Evolutionary conservation across 225 moss, liverwort and hornwort species (phyloP).

Genomic region (Pleurozium schreberi): DNA sequence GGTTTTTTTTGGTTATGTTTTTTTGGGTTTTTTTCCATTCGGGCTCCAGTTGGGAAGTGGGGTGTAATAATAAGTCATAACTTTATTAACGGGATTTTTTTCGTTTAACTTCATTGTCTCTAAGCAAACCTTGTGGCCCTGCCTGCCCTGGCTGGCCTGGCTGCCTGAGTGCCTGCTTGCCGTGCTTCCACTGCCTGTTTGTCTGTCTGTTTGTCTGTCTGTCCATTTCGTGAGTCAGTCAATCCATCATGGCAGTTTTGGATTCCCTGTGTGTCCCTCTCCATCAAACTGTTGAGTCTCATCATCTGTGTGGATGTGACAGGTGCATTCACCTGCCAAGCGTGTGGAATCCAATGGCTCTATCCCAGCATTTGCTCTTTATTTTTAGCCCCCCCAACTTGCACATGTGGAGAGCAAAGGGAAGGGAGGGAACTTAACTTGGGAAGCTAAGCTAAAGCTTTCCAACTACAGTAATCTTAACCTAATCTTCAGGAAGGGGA

Average conservation of each 20-base stretch:
- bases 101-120: neutral
- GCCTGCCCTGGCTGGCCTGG: no score
- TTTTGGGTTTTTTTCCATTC: neutral
- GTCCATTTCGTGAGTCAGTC: neutral
- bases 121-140: neutral
- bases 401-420: neutral
- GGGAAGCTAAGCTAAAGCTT: no score
- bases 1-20: no score
- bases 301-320: neutral
- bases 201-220: no score
- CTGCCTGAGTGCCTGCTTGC: no score
- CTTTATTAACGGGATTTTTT: neutral
- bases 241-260: slow-evolving; percentile 17
- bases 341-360: slow-evolving; percentile 12
- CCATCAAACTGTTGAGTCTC: slow-evolving; percentile 14
- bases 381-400: neutral
- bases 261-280: slow-evolving; percentile 1
- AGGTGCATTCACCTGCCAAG: slow-evolving; percentile 6
- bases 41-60: neutral
- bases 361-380: neutral
- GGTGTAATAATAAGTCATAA: no score
- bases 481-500: neutral
- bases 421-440: no score
- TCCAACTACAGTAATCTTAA: no score
- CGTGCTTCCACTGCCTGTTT: neutral